Evolutionary conservation across 2,329 filamentous ascomycete species (phyloP), one percentile per base, ranked within the genome.

Genomic region (Sodiomyces alkalinus): DNA sequence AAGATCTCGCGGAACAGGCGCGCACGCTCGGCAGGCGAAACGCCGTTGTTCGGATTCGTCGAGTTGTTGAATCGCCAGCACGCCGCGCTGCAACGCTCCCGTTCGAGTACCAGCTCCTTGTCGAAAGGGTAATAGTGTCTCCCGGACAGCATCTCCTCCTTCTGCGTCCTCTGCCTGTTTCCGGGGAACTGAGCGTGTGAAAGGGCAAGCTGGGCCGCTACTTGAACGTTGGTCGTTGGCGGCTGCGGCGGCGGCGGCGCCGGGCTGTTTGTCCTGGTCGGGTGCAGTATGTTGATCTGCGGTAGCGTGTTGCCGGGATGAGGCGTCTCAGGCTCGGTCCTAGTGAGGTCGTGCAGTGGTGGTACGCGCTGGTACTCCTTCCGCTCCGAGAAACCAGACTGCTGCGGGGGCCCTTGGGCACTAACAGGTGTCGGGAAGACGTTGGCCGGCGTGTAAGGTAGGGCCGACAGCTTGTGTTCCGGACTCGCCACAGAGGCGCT

Each of bases 41-140:
- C 69, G 4, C 77, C 78, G 21, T 74, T 69, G 30, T 73, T 70
- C 2, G 80, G 77, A 41, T 83, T 83, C 17, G 71, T 76, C 12
- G 80, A 77, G 48, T 79, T 82, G 53, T 94, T 94, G 57, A 90
- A 94, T 28, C 75, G 65, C 68, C 78, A 86, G 41, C 87, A 74
- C 4, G 82, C 82, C 9, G 71, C 68, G 37, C 74, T 78, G 55
- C 87, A 96, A 30, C 77, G 68, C 46, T 90, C 75, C n/a, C 87
- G 77, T 43, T 94, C 86, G 13, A 80, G 64, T 10, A 80, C 67
- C 5, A 98, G 65, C 42, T 83, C 76, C 34, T 74, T 68, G 46
- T 82, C 74, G 37, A 78, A 86, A 6, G 81, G 80, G 35, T 74
- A 75, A 52, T 83, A 96, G n/a, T 72, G 66, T 22, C 80, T 67